A percentile compares a stretch with the other conserved stretches of the same genome.
Evolutionary conservation across 257 asterid species (phyloP).

Genomic region (Capsicum baccatum): DNA sequence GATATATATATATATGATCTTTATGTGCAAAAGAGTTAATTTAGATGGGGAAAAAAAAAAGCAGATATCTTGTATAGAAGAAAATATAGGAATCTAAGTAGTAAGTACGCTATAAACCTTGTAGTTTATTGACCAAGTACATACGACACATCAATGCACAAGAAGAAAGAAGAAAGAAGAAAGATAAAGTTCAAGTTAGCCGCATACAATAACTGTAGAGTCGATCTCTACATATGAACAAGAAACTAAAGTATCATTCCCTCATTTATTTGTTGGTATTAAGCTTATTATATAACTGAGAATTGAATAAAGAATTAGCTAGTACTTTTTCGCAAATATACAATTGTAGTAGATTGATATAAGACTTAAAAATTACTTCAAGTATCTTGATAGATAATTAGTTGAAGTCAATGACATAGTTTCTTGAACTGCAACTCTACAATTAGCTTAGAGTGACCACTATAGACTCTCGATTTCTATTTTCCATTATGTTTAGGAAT

Average conservation of each 20-base stretch:
- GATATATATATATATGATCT: background rate
- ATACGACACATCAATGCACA: background rate
- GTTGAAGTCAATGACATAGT: background rate
- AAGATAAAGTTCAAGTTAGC: background rate
- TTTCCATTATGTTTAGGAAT: background rate
- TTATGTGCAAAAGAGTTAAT: background rate
- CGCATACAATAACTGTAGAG: background rate
- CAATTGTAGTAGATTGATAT: slow-evolving; percentile 1
- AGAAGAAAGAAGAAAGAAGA: slow-evolving; percentile 20
- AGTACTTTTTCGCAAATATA: background rate
- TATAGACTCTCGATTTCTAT: background rate
- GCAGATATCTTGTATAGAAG: background rate
- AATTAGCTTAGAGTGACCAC: background rate
- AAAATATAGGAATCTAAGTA: background rate
- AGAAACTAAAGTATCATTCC: background rate
- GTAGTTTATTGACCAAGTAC: background rate
- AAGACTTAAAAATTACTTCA: background rate
- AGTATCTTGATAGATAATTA: background rate
- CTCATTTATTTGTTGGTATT: background rate
- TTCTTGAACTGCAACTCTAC: background rate
- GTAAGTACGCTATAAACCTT: background rate
- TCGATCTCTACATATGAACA: background rate
- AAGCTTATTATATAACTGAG: background rate
- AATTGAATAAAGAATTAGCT: background rate
- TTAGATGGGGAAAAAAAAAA: background rate